Base-by-base conservation (phyloP, 1,284 basidiomycete genomes). In the Retiboletus flavoniger region DNA sequence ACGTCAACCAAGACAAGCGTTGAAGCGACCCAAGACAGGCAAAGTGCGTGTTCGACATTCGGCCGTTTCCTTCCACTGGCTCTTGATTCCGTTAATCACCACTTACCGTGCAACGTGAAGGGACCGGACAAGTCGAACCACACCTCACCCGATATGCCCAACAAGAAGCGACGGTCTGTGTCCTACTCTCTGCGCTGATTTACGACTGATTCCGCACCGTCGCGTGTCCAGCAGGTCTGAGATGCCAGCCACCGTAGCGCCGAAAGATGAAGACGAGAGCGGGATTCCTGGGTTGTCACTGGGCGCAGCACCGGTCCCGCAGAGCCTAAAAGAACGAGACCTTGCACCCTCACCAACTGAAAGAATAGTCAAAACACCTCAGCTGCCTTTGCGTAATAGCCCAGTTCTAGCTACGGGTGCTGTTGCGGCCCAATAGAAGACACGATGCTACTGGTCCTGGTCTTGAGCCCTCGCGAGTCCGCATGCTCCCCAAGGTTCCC, bases 121-220 rank as follows among this genome's bases (percentile, higher is more conserved):
- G 78, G 75, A 49, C 69, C 77, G 47, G 81, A 82, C 63, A 87
- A 87, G 63, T 80, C 84, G 32, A 80, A 74, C 59, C 78, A 87
- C 61, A 75, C 79, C 8, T 85, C 85, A 11, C 80, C 84, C 14
- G 88, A 91, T 60, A 77, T 84, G 72, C 88, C 87, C 35, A 83
- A 87, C 68, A 90, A 89, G 78, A 89, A 87, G 71, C 82, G 74
- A 71, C 76, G 75, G 78, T 79, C 72, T 67, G 75, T 76, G 52
- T 54, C 56, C 54, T 60, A 55, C 56, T 51, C 50, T 58, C 47
- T 54, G 39, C 49, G 28, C 55, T 46, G 42, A 63, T 64, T 47
- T 51, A 52, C 31, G 54, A 58, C 62, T 70, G 61, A 72, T 47
- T 34, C 53, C 51, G 57, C 59, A 59, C 50, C 45, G 44, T 58